These are phyloP conservation scores for Microsporum ferrugineum DNA, from an alignment of 2,329 filamentous ascomycete species.

Conservation along the genomic window DNA sequence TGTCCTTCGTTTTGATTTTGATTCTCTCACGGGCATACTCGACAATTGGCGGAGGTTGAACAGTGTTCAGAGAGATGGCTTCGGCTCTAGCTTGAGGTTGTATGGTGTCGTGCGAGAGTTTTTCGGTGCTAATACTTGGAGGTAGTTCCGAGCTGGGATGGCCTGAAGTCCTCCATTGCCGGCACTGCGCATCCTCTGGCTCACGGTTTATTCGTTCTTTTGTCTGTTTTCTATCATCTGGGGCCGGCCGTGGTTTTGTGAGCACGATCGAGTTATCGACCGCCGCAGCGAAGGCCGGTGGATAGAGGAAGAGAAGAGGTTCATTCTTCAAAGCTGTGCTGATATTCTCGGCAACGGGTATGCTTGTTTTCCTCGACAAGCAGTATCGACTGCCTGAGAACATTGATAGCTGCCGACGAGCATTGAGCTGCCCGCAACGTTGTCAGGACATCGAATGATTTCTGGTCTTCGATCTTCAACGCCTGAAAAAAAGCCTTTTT, in stretches of 20 bases:
- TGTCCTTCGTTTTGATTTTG: not conserved
- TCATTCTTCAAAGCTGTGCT: conserved; percentile 27
- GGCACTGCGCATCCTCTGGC: not conserved
- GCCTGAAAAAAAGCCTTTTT: conserved; percentile 3
- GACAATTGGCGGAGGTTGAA: not conserved
- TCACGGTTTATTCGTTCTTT: not conserved
- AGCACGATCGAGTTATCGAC: conserved; percentile 7
- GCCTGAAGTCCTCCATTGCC: not conserved
- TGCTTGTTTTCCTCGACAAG: conserved; percentile 30
- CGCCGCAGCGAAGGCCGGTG: conserved; percentile 28
- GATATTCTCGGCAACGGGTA: conserved; percentile 27
- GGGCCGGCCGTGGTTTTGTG: not conserved
- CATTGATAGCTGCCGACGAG: conserved; percentile 24
- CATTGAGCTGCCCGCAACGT: not conserved
- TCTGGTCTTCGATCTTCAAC: not conserved
- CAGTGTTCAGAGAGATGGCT: not conserved
- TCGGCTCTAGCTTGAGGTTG: not conserved
- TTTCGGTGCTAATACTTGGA: not conserved
- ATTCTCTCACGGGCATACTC: not conserved
- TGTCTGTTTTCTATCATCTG: conserved; percentile 8
- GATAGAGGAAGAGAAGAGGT: conserved; percentile 38
- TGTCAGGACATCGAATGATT: not conserved
- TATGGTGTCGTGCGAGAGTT: not conserved
- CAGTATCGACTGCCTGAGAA: conserved; percentile 33
- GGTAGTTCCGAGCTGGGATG: not conserved